Percentiles rank a stretch among this genome's conserved stretches.
These are phyloP conservation scores for Citrus hindsii DNA, from an alignment of 345 rosid species.

Conservation along the genomic window DNA sequence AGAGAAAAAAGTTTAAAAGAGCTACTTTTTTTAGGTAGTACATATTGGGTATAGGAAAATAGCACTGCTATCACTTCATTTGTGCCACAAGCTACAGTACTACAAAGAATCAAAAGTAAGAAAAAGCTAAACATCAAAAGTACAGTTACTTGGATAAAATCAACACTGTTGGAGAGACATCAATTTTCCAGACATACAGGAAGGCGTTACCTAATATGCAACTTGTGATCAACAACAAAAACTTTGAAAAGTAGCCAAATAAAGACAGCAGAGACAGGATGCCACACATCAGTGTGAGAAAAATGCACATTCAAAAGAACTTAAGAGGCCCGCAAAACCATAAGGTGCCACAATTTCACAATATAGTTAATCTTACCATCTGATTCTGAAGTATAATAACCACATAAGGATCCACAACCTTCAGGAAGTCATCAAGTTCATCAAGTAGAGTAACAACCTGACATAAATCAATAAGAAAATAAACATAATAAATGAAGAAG, in stretches of 20 bases:
- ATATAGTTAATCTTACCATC: constrained; percentile 45
- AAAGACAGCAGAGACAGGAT: constrained; percentile 1
- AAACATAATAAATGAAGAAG: background rate
- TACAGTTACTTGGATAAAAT: background rate
- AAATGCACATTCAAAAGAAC: background rate
- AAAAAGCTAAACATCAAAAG: background rate
- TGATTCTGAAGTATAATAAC: constrained; percentile 73
- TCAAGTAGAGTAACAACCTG: constrained; percentile 60
- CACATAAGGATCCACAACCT: constrained; percentile 72
- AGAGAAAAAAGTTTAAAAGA: background rate
- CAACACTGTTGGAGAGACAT: background rate
- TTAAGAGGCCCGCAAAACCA: background rate
- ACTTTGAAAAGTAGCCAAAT: background rate
- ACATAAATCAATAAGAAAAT: constrained; percentile 2
- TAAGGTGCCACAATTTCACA: background rate
- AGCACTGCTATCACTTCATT: background rate
- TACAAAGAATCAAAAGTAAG: background rate
- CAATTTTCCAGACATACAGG: background rate
- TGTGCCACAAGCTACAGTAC: background rate
- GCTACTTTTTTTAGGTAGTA: background rate
- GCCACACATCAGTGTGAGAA: background rate
- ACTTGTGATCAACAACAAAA: background rate
- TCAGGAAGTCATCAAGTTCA: constrained; percentile 63
- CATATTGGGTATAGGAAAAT: background rate
- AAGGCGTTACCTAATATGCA: background rate